A percentile compares a stretch with the other conserved stretches of the same genome.
Conservation (phyloP, 2,329 filamentous ascomycete species). For the Ophiostoma sp. region DNA sequence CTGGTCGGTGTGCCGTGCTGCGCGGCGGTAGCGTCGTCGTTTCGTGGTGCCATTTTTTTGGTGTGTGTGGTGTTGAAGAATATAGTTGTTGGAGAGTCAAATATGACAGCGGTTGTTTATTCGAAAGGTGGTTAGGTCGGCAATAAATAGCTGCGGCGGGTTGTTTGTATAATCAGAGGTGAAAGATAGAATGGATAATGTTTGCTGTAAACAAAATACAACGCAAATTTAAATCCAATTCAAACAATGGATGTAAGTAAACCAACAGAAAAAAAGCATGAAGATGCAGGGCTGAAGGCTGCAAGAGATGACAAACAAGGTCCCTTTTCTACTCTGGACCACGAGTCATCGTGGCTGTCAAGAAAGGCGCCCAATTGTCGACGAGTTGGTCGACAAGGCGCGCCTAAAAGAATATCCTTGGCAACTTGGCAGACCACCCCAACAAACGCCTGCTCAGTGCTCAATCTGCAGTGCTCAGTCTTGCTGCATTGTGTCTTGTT, state of each 20-base stretch:
- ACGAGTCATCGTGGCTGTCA: not conserved
- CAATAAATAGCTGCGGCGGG: not conserved
- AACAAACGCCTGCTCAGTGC: not conserved
- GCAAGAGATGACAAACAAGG: conserved; percentile 1
- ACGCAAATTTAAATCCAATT: not conserved
- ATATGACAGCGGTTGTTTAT: too few species aligned
- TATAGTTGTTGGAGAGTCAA: not conserved
- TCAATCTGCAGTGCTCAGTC: not conserved
- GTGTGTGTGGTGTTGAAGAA: not conserved
- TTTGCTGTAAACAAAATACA: not conserved
- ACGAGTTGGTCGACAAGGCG: not conserved
- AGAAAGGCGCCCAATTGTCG: not conserved
- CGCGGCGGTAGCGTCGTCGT: not conserved
- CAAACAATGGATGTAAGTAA: not conserved
- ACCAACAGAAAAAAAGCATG: not conserved
- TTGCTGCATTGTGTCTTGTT: not conserved
- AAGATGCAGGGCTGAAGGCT: not conserved
- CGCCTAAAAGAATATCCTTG: conserved; percentile 4
- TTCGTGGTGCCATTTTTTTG: not conserved
- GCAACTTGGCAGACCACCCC: not conserved
- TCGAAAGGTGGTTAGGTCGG: too few species aligned
- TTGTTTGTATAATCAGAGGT: not conserved
- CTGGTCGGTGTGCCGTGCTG: not conserved
- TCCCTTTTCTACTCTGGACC: not conserved
- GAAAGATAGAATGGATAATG: not conserved